Evolutionary conservation across 768 basidiomycete genomes (phyloP).

Genomic region (Hypholoma fasciculare): DNA sequence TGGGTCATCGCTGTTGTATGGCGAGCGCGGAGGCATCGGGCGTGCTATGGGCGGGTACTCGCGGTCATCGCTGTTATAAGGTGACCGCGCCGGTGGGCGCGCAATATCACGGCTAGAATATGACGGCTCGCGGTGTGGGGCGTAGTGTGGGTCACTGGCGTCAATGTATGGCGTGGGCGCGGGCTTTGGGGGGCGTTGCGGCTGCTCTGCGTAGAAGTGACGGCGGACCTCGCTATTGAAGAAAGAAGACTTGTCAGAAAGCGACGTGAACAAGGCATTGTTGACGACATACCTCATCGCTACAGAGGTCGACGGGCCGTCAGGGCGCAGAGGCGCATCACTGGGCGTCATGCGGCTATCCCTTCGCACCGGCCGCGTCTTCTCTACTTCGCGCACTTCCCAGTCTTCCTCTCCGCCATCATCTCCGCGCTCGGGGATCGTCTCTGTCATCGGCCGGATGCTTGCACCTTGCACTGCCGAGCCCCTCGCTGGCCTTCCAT

Average conservation of each 20-base stretch:
- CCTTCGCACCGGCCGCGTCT: slow-evolving; percentile 16
- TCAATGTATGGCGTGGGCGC: slow-evolving; percentile 14
- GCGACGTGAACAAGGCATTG: slow-evolving; percentile 16
- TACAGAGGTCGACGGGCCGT: slow-evolving; percentile 18
- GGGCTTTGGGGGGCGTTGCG: not conserved
- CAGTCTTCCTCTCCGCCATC: slow-evolving; percentile 17
- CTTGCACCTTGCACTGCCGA: slow-evolving; percentile 33
- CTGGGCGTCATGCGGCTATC: slow-evolving; percentile 21
- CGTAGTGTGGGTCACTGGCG: slow-evolving; percentile 10
- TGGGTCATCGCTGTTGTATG: slow-evolving; percentile 7
- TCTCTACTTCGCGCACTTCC: slow-evolving; percentile 11
- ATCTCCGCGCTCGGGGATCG: slow-evolving; percentile 36
- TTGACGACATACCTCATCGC: slow-evolving; percentile 25
- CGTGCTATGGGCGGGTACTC: slow-evolving; percentile 1
- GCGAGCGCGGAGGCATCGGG: slow-evolving; percentile 1
- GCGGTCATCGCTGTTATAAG: slow-evolving; percentile 2
- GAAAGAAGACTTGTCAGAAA: slow-evolving; percentile 27
- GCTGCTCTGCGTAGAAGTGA: slow-evolving; percentile 16
- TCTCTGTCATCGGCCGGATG: slow-evolving; percentile 40
- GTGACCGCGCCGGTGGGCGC: not conserved
- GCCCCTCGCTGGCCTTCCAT: slow-evolving; percentile 49
- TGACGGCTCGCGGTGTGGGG: slow-evolving; percentile 8
- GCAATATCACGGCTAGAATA: slow-evolving; percentile 3
- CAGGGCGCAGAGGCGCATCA: slow-evolving; percentile 11
- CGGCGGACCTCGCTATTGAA: slow-evolving; percentile 18